Conservation (phyloP, 2,329 filamentous ascomycete species). For the Fusarium sp. region DNA sequence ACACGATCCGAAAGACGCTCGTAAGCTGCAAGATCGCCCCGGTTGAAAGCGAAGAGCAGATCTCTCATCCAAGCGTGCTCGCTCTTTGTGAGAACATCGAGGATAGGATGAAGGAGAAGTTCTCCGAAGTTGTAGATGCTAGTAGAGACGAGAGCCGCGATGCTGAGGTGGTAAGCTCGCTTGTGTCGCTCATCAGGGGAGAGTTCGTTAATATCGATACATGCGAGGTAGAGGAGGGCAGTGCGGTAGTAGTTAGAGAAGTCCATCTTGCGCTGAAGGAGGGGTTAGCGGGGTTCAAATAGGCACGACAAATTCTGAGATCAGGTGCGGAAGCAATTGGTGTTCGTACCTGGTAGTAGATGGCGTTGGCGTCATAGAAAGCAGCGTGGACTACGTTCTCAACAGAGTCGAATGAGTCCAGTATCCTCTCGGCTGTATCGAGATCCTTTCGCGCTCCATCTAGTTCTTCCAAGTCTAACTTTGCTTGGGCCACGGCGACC, state of each 20-base stretch:
- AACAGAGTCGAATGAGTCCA: constrained; percentile 93
- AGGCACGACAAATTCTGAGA: not conserved
- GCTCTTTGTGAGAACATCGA: constrained; percentile 79
- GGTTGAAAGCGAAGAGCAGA: constrained; percentile 97
- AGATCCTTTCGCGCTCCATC: constrained; percentile 88
- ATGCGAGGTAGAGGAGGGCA: constrained; percentile 95
- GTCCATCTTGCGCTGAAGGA: constrained; percentile 75
- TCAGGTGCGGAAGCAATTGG: not conserved
- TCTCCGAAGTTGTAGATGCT: constrained; percentile 99
- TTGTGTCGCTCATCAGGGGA: constrained; percentile 78
- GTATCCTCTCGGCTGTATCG: constrained; percentile 85
- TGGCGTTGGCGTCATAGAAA: constrained; percentile 95
- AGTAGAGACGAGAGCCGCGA: constrained; percentile 91
- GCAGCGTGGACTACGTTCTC: constrained; percentile 95
- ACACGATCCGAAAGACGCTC: constrained; percentile 86
- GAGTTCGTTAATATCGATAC: constrained; percentile 84
- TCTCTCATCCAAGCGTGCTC: constrained; percentile 89
- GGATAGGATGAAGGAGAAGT: constrained; percentile 95
- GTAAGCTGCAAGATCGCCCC: constrained; percentile 89
- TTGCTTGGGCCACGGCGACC: constrained; percentile 88
- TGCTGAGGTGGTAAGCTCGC: constrained; percentile 90
- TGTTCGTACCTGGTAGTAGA: constrained; percentile 81
- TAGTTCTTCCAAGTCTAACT: constrained; percentile 81
- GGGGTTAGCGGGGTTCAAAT: constrained; percentile 51
- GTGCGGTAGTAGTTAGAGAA: constrained; percentile 98